phyloP scores from a whole-genome alignment of 2,329 filamentous ascomycete genomes.

The Xylaria polymorpha region DNA sequence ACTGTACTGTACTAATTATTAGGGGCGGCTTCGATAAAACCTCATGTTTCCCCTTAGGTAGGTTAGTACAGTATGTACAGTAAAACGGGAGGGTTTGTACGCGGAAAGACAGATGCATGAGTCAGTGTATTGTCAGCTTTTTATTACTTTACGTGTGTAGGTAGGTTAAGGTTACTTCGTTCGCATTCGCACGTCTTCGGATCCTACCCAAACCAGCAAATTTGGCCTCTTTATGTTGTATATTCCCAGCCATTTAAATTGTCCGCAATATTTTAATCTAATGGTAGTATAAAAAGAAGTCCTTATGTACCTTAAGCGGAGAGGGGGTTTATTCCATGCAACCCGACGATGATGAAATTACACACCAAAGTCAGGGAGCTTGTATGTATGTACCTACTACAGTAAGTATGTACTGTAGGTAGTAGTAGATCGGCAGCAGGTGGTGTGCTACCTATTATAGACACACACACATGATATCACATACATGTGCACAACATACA shows the following conservation, averaged over 20 bases:
- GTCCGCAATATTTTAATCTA: neutral
- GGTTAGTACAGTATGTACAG: neutral
- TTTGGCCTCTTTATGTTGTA: neutral
- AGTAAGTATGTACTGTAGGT: neutral
- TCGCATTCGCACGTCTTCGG: neutral
- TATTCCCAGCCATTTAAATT: neutral
- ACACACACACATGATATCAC: neutral
- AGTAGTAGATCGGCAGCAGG: too few species aligned
- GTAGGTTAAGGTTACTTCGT: neutral
- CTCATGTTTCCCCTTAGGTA: neutral
- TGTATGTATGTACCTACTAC: neutral
- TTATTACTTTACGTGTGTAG: neutral
- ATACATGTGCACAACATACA: conserved; percentile 14
- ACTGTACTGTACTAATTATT: neutral
- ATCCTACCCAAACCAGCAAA: neutral
- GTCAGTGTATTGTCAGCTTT: neutral
- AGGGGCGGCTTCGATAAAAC: neutral
- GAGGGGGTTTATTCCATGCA: neutral
- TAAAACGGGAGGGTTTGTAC: neutral
- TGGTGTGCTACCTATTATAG: too few species aligned
- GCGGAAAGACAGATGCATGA: neutral
- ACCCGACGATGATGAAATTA: neutral
- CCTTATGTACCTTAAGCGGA: neutral
- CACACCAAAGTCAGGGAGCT: too few species aligned
- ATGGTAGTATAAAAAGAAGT: neutral